Base-by-base conservation (phyloP, 805 yeast species). In the Maudiozyma turicensis region DNA sequence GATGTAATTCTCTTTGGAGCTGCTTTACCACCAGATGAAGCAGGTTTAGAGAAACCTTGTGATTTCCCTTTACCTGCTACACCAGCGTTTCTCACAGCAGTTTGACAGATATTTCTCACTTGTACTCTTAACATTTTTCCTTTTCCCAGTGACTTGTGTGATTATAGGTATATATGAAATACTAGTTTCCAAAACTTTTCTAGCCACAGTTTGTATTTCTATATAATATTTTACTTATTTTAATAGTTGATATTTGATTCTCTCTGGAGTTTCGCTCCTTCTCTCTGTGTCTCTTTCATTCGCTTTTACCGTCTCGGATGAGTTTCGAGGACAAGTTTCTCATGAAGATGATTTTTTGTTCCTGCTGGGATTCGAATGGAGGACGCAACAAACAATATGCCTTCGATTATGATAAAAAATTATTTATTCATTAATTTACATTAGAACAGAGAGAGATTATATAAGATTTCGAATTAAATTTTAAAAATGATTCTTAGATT, bases 31-130 rank as follows among this genome's bases (percentile, higher is more conserved):
- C 49, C 47, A 20, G 46, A 41, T 10, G 55, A 30, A 5, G 49
- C 39, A 3, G 49, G 39, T 48, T 57, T 60, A 9, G 68, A 57
- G 48, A 63, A 64, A 6, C 68, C 64, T 52, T 60, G 66, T 8
- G 58, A 58, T 46, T 56, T 61, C 11, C 62, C 64, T 42, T 48
- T 49, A 7, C 39, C 46, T 6, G 48, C 35, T 6, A 47, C 57
- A 28, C 57, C 55, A 10, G 58, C 61, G 14, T 47, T 49, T 9
- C 48, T 54, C 8, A 46, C 28, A 15, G 48, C 51, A 31, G 54
- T 51, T 1, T 48, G 49, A 31, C 52, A 53, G 15, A 58, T 44
- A 7, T 48, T 48, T 48, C 64, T 58, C 14, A 50, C 40, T 33
- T 53, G 57, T 8, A 47, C 15, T 47, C 58, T 56, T 32, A 58